Evolutionary conservation across 1,139 yeast genomes (phyloP), one percentile per base, ranked within the genome.

Genomic region (Torulaspora globosa): DNA sequence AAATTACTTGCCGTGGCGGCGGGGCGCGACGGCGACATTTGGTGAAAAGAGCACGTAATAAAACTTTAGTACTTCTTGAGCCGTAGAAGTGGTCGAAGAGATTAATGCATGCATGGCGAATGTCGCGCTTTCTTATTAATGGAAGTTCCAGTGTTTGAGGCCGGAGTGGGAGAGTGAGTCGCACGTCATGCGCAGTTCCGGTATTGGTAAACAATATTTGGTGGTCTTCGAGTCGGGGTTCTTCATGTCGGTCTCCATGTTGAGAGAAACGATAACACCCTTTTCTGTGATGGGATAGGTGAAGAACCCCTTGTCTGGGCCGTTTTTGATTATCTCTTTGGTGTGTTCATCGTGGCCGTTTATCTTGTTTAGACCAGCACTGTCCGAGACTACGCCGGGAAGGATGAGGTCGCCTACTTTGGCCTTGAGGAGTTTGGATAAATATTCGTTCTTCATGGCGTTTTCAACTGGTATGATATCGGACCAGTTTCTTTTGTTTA

Each of bases 401-500:
- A 58, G 41, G 28, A 58, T 57, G n/a, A 40, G 27, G 7, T 62
- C 58, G n/a, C 66, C 66, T 31, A 60, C 40, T n/a, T 62, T 54
- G 23, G 61, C 52, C 5, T 59, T 57, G 15, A 52, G 50, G 18
- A 44, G 48, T 3, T 55, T 26, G 14, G 45, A 36, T 16, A 61
- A 36, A 41, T 55, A 57, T 5, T 51, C 48, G 31, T 53, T 55
- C 4, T 58, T 49, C 16, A 66, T 45, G 5, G 68, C 57, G 47
- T 74, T 74, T 44, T 63, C 59, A 36, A 72, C 59, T 1, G 76
- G 76, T 21, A 75, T 68, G 33, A 75, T 59, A 55, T 74, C 79
- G 9, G 76, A 67, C 87, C 90, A 90, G 69, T 90, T 90, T 62
- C 97, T 76, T 53, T 79, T 80, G 53, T 90, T 88, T 66, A 86